These are phyloP conservation scores for Malassezia globosa DNA, from an alignment of 1,284 basidiomycete species.

Conservation along the genomic window DNA sequence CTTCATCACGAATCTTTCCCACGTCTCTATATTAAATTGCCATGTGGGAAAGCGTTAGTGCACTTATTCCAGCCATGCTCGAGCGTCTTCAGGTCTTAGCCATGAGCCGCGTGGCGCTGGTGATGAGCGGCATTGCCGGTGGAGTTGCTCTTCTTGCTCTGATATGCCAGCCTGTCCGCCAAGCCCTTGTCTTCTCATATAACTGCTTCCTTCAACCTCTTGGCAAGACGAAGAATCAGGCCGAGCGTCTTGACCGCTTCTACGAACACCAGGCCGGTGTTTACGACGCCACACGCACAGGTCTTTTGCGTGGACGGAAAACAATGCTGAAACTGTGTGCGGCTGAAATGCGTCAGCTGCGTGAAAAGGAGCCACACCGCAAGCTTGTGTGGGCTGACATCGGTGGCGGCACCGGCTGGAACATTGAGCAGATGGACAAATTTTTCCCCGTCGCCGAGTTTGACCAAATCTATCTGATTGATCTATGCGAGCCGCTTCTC, in stretches of 20 bases:
- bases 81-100: slow-evolving; percentile 4
- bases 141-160: slow-evolving; percentile 21
- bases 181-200: slow-evolving; percentile 36
- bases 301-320: slow-evolving; percentile 40
- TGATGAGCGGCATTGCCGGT: slow-evolving; percentile 14
- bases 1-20: no score
- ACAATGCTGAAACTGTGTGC: slow-evolving; percentile 54
- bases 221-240: slow-evolving; percentile 40
- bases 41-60: not conserved
- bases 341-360: slow-evolving; percentile 55
- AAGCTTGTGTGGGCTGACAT: slow-evolving; percentile 68
- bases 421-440: slow-evolving; percentile 69
- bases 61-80: not conserved
- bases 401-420: slow-evolving; percentile 70
- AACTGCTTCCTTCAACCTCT: slow-evolving; percentile 46
- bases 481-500: slow-evolving; percentile 64
- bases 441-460: slow-evolving; percentile 52
- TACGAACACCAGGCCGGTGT: slow-evolving; percentile 45
- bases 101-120: slow-evolving; percentile 18
- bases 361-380: slow-evolving; percentile 49
- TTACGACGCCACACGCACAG: slow-evolving; percentile 42
- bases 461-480: slow-evolving; percentile 59
- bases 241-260: slow-evolving; percentile 43
- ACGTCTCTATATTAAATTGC: no score
- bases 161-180: slow-evolving; percentile 25